Evolutionary conservation across 1,284 basidiomycete species (phyloP).

Genomic region (Trichosporon sp.): DNA sequence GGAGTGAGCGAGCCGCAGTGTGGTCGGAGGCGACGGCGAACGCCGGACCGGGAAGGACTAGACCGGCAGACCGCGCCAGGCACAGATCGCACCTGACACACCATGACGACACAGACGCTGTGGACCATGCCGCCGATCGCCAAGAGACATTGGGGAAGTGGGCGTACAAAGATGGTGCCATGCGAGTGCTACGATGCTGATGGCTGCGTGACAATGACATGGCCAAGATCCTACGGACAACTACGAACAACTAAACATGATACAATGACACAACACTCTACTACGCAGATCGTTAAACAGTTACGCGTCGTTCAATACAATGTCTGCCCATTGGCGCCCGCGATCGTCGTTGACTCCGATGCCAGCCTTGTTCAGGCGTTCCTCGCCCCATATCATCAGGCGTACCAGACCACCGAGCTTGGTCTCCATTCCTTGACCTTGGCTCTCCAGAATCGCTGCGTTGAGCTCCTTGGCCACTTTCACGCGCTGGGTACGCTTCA

Average conservation of each 20-base stretch:
- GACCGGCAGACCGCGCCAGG: not conserved
- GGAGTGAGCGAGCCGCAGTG: not conserved
- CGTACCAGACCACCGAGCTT: slow-evolving; percentile 82
- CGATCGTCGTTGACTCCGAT: slow-evolving; percentile 22
- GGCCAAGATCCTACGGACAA: too few relatives aligned
- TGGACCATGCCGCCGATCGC: not conserved
- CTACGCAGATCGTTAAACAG: not conserved
- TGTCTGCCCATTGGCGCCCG: slow-evolving; percentile 19
- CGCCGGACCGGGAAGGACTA: not conserved
- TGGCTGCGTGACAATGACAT: too few relatives aligned
- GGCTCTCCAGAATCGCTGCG: slow-evolving; percentile 83
- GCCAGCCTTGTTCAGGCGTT: slow-evolving; percentile 60
- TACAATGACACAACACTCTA: slow-evolving; percentile 6
- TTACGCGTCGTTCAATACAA: slow-evolving; percentile 8
- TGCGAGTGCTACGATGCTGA: too few relatives aligned
- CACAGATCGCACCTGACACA: not conserved
- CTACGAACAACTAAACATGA: not conserved
- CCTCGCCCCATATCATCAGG: slow-evolving; percentile 83
- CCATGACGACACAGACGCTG: not conserved
- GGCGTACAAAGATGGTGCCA: too few relatives aligned
- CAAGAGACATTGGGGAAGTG: too few relatives aligned
- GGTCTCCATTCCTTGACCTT: slow-evolving; percentile 86
- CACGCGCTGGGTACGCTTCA: slow-evolving; percentile 80
- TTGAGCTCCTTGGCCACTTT: slow-evolving; percentile 89
- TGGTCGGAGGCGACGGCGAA: not conserved